A percentile compares a stretch with the other conserved stretches of the same genome.
phyloP scores from a whole-genome alignment of 2,329 filamentous ascomycete genomes.

The Talaromyces sp. region DNA sequence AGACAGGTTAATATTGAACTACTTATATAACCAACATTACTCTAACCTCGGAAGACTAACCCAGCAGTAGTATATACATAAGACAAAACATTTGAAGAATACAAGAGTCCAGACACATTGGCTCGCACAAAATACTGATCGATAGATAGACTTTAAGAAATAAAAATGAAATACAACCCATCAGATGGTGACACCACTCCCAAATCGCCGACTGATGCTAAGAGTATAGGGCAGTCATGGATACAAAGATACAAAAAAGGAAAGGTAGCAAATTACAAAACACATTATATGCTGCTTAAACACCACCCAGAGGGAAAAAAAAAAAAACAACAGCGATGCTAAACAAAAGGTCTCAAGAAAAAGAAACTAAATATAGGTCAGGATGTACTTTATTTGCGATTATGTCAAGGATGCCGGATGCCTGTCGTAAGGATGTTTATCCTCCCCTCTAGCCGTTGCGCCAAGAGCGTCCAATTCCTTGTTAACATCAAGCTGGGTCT shows the following conservation, averaged over 20 bases:
- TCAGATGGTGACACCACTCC: background rate
- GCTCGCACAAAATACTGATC: too few relatives aligned
- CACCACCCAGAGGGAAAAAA: background rate
- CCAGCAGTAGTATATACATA: background rate
- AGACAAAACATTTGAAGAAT: background rate
- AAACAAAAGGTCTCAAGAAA: background rate
- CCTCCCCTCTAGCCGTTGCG: constrained; percentile 71
- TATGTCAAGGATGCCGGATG: background rate
- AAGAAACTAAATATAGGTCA: background rate
- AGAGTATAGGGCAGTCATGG: background rate
- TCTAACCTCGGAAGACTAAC: too few relatives aligned
- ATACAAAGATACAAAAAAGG: background rate
- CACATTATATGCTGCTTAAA: background rate
- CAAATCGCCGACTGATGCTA: background rate
- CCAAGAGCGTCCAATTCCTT: constrained; percentile 82
- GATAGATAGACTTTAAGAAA: background rate
- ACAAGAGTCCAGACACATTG: background rate
- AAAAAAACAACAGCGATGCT: background rate
- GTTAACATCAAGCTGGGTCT: constrained; percentile 69
- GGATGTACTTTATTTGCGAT: background rate
- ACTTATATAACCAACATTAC: too few relatives aligned
- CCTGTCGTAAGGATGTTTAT: constrained; percentile 38
- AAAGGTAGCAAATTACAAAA: background rate
- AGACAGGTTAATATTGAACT: too few relatives aligned
- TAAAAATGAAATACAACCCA: background rate